Evolutionary conservation across 2,329 filamentous ascomycete genomes (phyloP), one percentile per base, ranked within the genome.

Genomic region (Cytospora paraplurivora): DNA sequence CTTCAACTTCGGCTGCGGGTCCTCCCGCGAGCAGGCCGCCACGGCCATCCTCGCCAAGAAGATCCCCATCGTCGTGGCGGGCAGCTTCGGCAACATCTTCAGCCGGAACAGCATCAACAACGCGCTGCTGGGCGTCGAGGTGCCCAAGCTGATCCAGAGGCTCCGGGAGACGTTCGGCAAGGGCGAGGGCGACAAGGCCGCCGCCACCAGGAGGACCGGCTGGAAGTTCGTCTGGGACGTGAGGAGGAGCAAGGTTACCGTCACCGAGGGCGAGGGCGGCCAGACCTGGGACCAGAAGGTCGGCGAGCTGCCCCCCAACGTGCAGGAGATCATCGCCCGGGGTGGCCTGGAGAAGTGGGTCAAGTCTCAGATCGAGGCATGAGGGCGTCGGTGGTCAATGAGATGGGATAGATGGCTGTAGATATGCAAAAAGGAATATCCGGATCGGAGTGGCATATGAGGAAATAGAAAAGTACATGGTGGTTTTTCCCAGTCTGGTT

Each of bases 191-290:
- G 71, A 78, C 37, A 89, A 88, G 76, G 72, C 80, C 50, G 75
- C 86, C 50, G 75, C 86, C 17, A 93, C 91, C 0, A 81, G 88
- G 34, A 82, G 91, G 35, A 96, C 92, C 0, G 92, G 92, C 15
- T 97, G 92, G 93, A 93, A 80, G 56, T 80, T 96, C 34, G 81
- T 84, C 4, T 96, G 92, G 92, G 92, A 97, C 74, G 86, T 96
- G 12, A 78, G 83, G 63, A 80, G 88, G 63, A 91, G 87, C 74
- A 85, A 83, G 70, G 88, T 96, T 7, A 82, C 82, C 1, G 82
- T 96, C 1, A 84, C 85, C 21, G 91, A 96, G 77, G 88, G 88
- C 1, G 77, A 86, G 61, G 81, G 81, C 53, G 90, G 90, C 1
- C 73, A 81, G 62, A 84, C 77, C 44, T 97, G 92, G 92, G 88